Percentiles rank a stretch among this genome's conserved stretches.
These are phyloP conservation scores for Grosmannia clavigera DNA, from an alignment of 2,329 filamentous ascomycete genomes.

Conservation along the genomic window DNA sequence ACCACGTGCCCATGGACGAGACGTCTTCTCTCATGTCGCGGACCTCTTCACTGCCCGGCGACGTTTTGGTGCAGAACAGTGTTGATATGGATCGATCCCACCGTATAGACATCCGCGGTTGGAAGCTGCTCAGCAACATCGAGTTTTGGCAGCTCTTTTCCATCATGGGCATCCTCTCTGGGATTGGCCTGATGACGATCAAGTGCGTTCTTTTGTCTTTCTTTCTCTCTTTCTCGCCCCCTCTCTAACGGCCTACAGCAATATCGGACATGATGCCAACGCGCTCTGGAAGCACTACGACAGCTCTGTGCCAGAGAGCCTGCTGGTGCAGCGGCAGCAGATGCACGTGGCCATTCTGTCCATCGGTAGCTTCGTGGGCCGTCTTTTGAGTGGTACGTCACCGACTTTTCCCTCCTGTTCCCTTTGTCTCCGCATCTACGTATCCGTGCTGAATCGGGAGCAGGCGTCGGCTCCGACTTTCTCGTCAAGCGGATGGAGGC, in stretches of 20 bases:
- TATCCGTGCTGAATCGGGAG: neutral
- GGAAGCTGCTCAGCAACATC: conserved; percentile 54
- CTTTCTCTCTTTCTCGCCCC: neutral
- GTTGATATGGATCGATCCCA: conserved; percentile 64
- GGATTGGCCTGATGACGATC: conserved; percentile 95
- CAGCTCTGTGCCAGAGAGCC: conserved; percentile 54
- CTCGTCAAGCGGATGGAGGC: conserved; percentile 70
- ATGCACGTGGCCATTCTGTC: conserved; percentile 94
- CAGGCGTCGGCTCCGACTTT: conserved; percentile 80
- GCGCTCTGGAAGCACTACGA: conserved; percentile 85
- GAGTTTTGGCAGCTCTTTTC: conserved; percentile 89
- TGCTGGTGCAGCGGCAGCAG: conserved; percentile 70
- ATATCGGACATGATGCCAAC: conserved; percentile 83
- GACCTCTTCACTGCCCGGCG: conserved; percentile 37
- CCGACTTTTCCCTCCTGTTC: neutral
- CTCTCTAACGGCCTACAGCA: conserved; percentile 39
- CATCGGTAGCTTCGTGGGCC: conserved; percentile 70
- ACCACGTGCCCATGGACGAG: conserved; percentile 46
- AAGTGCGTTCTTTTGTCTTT: conserved; percentile 45
- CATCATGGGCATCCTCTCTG: conserved; percentile 81
- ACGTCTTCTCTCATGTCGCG: conserved; percentile 65
- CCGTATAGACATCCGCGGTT: conserved; percentile 82
- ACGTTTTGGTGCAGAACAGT: conserved; percentile 42
- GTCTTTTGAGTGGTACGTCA: conserved; percentile 58
- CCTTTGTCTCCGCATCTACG: neutral